These are phyloP conservation scores for Aspergillus fructus DNA, from an alignment of 2,329 filamentous ascomycete species.

Conservation along the genomic window DNA sequence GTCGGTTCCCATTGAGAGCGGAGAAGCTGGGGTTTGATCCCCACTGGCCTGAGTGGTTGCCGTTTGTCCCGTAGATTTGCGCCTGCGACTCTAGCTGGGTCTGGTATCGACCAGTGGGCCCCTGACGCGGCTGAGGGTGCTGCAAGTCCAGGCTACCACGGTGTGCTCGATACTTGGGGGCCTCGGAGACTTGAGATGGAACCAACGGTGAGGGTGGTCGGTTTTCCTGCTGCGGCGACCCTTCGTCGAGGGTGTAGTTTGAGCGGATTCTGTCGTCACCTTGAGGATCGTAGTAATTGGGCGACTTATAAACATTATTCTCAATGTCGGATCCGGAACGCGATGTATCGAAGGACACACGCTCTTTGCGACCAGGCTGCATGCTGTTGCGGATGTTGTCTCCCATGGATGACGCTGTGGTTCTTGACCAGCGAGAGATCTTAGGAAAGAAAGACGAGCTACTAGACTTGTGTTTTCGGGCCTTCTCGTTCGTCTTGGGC, in stretches of 20 bases:
- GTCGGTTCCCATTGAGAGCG: conserved; percentile 31
- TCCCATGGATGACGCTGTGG: conserved; percentile 83
- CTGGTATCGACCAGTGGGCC: conserved; percentile 62
- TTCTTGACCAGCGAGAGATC: conserved; percentile 96
- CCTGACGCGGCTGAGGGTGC: conserved; percentile 64
- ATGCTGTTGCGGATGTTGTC: conserved; percentile 70
- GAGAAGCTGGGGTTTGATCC: conserved; percentile 44
- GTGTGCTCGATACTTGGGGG: conserved; percentile 65
- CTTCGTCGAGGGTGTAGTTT: conserved; percentile 41
- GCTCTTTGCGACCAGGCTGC: conserved; percentile 55
- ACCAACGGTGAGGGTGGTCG: conserved; percentile 62
- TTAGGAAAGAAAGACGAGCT: conserved; percentile 83
- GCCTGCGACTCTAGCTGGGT: conserved; percentile 62
- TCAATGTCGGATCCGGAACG: conserved; percentile 75
- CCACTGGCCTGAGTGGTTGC: conserved; percentile 43
- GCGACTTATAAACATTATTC: conserved; percentile 56
- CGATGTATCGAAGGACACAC: conserved; percentile 65
- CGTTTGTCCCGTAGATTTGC: conserved; percentile 46
- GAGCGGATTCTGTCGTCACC: conserved; percentile 48
- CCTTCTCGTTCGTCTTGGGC: conserved; percentile 66
- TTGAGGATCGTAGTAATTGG: conserved; percentile 46
- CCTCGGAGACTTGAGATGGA: conserved; percentile 56
- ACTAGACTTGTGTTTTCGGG: conserved; percentile 84
- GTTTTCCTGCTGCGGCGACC: conserved; percentile 38
- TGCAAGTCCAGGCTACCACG: conserved; percentile 64